Evolutionary conservation across 345 rosid genomes (phyloP).

Genomic region (Geranium brycei): DNA sequence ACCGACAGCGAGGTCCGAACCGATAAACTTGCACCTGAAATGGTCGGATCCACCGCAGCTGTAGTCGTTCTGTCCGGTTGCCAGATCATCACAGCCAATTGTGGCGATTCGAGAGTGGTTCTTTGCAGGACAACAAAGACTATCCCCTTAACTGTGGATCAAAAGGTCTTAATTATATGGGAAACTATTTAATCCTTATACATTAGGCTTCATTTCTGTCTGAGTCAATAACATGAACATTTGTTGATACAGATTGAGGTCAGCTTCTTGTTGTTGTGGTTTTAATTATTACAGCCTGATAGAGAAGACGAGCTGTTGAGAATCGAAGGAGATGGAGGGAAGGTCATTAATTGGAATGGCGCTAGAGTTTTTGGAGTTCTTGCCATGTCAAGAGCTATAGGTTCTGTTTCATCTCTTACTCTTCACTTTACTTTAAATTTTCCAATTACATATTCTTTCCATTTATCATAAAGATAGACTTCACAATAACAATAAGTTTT

Average conservation of each 20-base stretch:
- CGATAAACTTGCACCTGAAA: constrained; percentile 30
- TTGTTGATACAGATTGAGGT: background rate
- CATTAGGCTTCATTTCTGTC: too few species aligned
- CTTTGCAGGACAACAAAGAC: constrained; percentile 38
- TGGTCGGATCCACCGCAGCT: constrained; percentile 56
- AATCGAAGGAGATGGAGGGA: constrained; percentile 53
- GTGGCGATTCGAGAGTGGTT: constrained; percentile 53
- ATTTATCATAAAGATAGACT: too few species aligned
- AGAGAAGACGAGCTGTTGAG: constrained; percentile 45
- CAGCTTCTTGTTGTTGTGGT: constrained; percentile 4
- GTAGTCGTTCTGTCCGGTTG: constrained; percentile 45
- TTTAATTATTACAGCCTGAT: constrained; percentile 33
- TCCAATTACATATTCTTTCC: too few species aligned
- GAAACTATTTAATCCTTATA: too few species aligned
- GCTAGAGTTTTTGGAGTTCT: constrained; percentile 71
- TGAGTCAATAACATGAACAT: too few species aligned
- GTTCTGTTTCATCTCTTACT: constrained; percentile 11
- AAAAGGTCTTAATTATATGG: constrained; percentile 26
- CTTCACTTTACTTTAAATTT: too few species aligned
- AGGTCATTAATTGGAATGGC: constrained; percentile 59
- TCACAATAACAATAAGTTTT: too few species aligned
- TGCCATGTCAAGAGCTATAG: constrained; percentile 65
- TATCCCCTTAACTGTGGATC: constrained; percentile 43
- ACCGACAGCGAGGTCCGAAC: constrained; percentile 27
- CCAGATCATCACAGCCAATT: constrained; percentile 46